These are phyloP conservation scores for Blastosporella zonata DNA, from an alignment of 1,284 basidiomycete genomes.

Conservation along the genomic window DNA sequence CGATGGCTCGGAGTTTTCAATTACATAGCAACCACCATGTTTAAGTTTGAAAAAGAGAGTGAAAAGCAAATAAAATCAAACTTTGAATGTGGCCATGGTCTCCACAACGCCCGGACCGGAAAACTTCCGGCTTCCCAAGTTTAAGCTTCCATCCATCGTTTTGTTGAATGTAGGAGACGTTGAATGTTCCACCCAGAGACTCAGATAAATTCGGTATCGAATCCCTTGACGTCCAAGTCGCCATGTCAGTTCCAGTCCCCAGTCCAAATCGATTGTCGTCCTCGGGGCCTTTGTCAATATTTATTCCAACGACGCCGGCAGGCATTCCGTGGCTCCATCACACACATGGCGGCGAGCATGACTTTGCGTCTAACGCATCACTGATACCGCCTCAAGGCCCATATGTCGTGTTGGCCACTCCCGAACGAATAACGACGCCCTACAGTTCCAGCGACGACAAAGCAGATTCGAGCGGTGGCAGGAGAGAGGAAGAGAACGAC, in stretches of 20 bases:
- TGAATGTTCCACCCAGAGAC: background rate
- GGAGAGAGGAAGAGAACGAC: conserved; percentile 1
- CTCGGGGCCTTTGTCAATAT: background rate
- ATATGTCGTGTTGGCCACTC: background rate
- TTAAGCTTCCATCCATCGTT: background rate
- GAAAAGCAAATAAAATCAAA: too few relatives aligned
- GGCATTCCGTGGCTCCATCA: conserved; percentile 13
- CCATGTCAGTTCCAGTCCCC: background rate
- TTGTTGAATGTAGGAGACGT: background rate
- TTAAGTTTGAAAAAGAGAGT: too few relatives aligned
- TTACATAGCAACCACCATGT: too few relatives aligned
- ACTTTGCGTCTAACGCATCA: conserved; percentile 19
- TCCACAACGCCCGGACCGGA: too few relatives aligned
- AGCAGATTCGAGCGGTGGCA: background rate
- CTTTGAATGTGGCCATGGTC: too few relatives aligned
- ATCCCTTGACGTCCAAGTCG: background rate
- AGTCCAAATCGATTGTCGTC: too few relatives aligned
- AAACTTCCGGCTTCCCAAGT: background rate
- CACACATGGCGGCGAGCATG: conserved; percentile 4
- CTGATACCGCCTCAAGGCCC: conserved; percentile 2
- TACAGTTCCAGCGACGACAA: conserved; percentile 1
- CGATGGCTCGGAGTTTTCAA: too few relatives aligned
- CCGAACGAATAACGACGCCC: background rate
- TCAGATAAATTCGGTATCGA: background rate
- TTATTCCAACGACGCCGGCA: background rate